Base-by-base conservation (phyloP, 192 early-diverging fungal species). In the Chytriomyces sp. region DNA sequence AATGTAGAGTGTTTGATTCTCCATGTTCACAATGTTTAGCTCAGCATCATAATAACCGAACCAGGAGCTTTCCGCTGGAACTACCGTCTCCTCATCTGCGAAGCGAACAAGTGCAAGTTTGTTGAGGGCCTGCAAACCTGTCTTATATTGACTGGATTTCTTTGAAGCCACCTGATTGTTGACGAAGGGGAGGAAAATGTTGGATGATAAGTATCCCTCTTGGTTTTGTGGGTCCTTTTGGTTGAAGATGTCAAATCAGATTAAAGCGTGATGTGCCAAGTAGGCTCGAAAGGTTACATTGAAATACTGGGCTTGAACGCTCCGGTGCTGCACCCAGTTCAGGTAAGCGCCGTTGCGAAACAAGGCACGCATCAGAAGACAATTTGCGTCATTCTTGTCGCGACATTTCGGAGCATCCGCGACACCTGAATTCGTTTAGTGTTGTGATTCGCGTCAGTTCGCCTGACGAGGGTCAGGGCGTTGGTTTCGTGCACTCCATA, bases 281-380 rank as follows among this genome's bases (percentile, higher is more conserved):
- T n/a, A 6, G 8, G 39, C 7, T 44, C 19, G 7, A 44, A 19
- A 44, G 41, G 41, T 49, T 22, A 89, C 90, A 67, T 94, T 94
- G 72, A 87, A 99, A 62, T 98, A 99, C 82, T 99, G 97, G 4
- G 96, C 97, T 82, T 94, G 97, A 7, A 99, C 81, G 3, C 95
- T 79, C 68, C 91, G 88, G 64, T 89, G 79, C 17, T 93, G 90
- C 25, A 96, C 85, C 82, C 93, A 97, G 41, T 83, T 80, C 37
- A 89, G 83, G 81, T 99, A 99, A 5, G 89, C 95, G 5, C 93
- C 94, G 17, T 77, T 64, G n/a, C 85, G 77, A 1, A 93, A 88
- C 72, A 98, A 85, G n/a, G 80, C 78, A 28, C 93, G 78, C 89
- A 94, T 92, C 57, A 91, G 79, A 14, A 59, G 60, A 82, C 96